phyloP scores from a whole-genome alignment of 75 land plant genomes.

The Azolla pinnata region DNA sequence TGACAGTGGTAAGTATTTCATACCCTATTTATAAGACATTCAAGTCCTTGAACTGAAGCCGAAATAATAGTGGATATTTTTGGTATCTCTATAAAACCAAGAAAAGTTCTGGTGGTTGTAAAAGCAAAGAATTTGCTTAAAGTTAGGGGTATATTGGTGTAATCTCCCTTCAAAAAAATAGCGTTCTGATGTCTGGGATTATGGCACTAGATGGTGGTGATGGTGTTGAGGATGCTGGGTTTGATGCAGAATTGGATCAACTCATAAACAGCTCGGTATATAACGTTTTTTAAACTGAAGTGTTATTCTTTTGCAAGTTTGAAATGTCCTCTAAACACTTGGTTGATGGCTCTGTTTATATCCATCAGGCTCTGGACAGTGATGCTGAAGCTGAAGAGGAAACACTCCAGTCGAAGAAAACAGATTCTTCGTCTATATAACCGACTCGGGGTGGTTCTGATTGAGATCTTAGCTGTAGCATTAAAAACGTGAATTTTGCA shows the following conservation, averaged over 20 bases:
- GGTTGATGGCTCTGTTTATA: too few relatives aligned
- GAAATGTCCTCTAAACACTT: too few relatives aligned
- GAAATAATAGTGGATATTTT: background rate
- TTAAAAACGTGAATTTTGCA: too few relatives aligned
- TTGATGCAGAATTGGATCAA: slow-evolving; percentile 26
- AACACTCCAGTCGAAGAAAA: too few relatives aligned
- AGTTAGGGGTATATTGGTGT: background rate
- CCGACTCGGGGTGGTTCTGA: too few relatives aligned
- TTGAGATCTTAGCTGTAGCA: too few relatives aligned
- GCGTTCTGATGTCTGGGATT: background rate
- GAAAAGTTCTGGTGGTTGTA: too few relatives aligned
- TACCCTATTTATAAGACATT: background rate
- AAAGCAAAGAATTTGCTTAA: background rate
- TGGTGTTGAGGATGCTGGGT: slow-evolving; percentile 14
- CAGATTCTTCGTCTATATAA: too few relatives aligned
- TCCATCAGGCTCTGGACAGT: slow-evolving; percentile 25
- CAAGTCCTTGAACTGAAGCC: background rate
- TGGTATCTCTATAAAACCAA: too few relatives aligned
- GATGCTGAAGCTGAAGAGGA: slow-evolving; percentile 19
- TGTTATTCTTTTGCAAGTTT: too few relatives aligned
- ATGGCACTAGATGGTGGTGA: slow-evolving; percentile 14
- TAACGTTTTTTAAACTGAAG: too few relatives aligned
- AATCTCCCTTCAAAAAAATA: background rate
- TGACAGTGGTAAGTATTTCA: slow-evolving; percentile 9
- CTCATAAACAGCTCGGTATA: slow-evolving; percentile 33